Conservation (phyloP, 345 rosid genomes). For the Noccaea bulbosa region DNA sequence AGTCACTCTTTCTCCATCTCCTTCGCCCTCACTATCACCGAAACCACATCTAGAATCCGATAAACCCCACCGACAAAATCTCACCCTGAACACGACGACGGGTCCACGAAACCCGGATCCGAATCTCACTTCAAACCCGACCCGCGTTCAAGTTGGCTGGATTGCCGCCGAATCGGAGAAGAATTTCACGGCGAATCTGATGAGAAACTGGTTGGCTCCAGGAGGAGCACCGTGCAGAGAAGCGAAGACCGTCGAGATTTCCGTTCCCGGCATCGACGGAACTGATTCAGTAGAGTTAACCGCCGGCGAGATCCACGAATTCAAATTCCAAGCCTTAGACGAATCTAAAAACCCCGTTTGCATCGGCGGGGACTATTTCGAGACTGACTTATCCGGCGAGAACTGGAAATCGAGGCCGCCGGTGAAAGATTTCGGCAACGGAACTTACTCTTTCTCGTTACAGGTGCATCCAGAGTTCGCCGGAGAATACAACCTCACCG, state of each 20-base stretch:
- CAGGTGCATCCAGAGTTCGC: constrained; percentile 92
- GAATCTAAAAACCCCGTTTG: constrained; percentile 59
- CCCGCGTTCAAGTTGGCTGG: constrained; percentile 48
- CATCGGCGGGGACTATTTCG: constrained; percentile 88
- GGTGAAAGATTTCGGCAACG: constrained; percentile 80
- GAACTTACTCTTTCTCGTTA: constrained; percentile 67
- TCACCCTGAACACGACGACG: constrained; percentile 11
- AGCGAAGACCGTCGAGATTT: constrained; percentile 58
- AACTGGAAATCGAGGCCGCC: constrained; percentile 87
- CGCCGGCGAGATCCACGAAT: constrained; percentile 69
- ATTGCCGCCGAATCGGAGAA: constrained; percentile 54
- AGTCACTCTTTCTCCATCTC: constrained; percentile 29
- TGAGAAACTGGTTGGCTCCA: constrained; percentile 64
- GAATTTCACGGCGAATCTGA: constrained; percentile 56
- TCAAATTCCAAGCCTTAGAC: constrained; percentile 65
- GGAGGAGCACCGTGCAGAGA: constrained; percentile 74
- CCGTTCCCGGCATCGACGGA: constrained; percentile 64
- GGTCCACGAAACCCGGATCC: constrained; percentile 10
- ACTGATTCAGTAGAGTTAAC: constrained; percentile 53
- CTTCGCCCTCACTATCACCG: constrained; percentile 7
- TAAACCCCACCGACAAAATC: constrained; percentile 26
- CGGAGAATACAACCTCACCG: constrained; percentile 71
- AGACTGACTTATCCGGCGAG: constrained; percentile 84
- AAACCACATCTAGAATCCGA: constrained; percentile 19
- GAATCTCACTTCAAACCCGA: constrained; percentile 31